phyloP scores from a whole-genome alignment of 371 early-diverging fungal species.

The Mortierella sp. region DNA sequence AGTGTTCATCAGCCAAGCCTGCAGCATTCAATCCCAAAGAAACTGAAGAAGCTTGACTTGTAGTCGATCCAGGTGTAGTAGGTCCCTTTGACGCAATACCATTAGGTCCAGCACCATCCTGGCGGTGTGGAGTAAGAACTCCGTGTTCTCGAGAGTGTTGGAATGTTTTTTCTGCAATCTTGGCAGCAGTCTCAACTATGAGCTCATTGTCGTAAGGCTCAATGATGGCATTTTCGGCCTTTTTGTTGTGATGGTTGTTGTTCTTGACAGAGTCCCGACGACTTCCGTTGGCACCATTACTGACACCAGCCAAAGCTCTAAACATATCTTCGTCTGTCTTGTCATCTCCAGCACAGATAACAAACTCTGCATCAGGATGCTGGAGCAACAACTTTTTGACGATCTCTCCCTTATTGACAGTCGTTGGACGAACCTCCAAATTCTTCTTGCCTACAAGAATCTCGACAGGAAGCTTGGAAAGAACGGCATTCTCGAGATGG shows the following conservation, averaged over 20 bases:
- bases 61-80: constrained; percentile 24
- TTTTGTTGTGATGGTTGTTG: no score
- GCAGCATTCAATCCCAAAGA: constrained; percentile 14
- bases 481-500: constrained; percentile 88
- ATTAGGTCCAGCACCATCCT: not conserved
- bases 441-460: constrained; percentile 96
- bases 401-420: constrained; percentile 92
- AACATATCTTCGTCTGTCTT: constrained; percentile 98
- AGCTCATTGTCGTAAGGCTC: constrained; percentile 35
- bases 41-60: constrained; percentile 21
- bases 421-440: constrained; percentile 88
- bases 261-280: constrained; percentile 24
- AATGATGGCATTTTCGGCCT: not conserved
- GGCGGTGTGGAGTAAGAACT: constrained; percentile 8
- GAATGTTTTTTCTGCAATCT: constrained; percentile 36
- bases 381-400: constrained; percentile 81
- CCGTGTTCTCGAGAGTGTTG: constrained; percentile 33
- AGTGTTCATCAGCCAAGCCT: constrained; percentile 52
- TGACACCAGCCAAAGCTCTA: constrained; percentile 64
- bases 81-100: constrained; percentile 3
- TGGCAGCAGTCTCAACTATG: constrained; percentile 40
- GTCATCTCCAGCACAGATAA: constrained; percentile 96
- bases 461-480: constrained; percentile 93
- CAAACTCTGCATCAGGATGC: constrained; percentile 81
- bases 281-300: not conserved